Conservation (phyloP, 805 yeast species). For the Kluyveromyces starmeri region DNA sequence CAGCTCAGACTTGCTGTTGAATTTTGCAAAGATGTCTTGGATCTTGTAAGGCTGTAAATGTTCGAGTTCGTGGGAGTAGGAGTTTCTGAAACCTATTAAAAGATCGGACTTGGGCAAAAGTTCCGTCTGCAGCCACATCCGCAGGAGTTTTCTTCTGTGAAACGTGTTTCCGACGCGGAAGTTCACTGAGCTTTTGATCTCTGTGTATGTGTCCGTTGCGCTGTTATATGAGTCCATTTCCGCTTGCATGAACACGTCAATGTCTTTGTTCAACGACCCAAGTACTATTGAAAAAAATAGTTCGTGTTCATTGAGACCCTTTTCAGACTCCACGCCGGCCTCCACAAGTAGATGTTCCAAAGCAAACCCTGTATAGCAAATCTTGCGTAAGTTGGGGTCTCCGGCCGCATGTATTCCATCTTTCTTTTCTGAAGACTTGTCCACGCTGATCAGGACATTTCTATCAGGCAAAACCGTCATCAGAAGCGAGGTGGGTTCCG, state of each 20-base stretch:
- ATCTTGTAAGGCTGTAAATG: conserved; percentile 19
- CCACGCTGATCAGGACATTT: conserved; percentile 16
- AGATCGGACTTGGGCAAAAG: conserved; percentile 23
- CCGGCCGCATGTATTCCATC: conserved; percentile 11
- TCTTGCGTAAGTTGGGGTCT: conserved; percentile 10
- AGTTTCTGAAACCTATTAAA: conserved; percentile 23
- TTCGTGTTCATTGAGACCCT: conserved; percentile 1
- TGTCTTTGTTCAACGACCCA: conserved; percentile 12
- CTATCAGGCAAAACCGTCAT: conserved; percentile 15
- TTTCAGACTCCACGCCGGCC: neutral
- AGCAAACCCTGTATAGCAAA: conserved; percentile 26
- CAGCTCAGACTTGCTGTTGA: conserved; percentile 13
- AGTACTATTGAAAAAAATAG: conserved; percentile 21
- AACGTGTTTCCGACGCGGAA: conserved; percentile 14
- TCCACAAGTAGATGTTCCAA: conserved; percentile 21
- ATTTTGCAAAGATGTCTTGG: conserved; percentile 12
- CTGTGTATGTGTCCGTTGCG: conserved; percentile 16
- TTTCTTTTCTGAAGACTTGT: conserved; percentile 6
- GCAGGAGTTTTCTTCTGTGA: conserved; percentile 25
- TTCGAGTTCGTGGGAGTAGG: conserved; percentile 18
- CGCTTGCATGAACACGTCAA: conserved; percentile 22
- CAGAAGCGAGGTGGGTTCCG: conserved; percentile 10
- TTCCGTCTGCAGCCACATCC: conserved; percentile 28
- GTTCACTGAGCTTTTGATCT: conserved; percentile 24
- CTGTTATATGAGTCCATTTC: conserved; percentile 27